A percentile compares a stretch with the other conserved stretches of the same genome.
These are phyloP conservation scores for Zizania palustris DNA, from an alignment of 202 grass and related monocot genomes.

Conservation along the genomic window DNA sequence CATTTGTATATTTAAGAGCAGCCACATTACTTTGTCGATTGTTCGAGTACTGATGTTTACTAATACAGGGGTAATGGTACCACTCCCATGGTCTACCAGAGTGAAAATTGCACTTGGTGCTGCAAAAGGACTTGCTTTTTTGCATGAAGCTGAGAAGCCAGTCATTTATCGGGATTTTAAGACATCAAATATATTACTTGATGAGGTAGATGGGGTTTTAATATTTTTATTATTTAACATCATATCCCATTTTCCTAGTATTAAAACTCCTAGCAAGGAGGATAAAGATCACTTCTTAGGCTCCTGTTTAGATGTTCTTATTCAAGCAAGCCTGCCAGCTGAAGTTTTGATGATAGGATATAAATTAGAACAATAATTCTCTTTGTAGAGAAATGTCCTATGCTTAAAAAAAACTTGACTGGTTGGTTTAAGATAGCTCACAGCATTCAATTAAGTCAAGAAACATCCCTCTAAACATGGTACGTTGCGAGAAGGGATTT, in stretches of 20 bases:
- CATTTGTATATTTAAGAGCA: slow-evolving; percentile 5
- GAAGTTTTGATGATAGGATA: not conserved
- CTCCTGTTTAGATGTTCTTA: not conserved
- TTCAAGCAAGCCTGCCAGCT: not conserved
- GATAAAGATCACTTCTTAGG: not conserved
- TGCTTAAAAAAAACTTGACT: not conserved
- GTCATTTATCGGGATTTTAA: slow-evolving; percentile 97
- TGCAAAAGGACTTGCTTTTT: slow-evolving; percentile 84
- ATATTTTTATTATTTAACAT: not conserved
- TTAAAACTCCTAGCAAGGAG: slow-evolving; percentile 6
- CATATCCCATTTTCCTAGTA: not conserved
- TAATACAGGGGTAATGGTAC: slow-evolving; percentile 61
- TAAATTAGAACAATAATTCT: not conserved
- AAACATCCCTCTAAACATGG: no score
- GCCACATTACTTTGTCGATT: not conserved
- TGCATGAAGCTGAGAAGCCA: slow-evolving; percentile 89
- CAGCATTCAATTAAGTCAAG: no score
- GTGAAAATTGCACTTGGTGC: slow-evolving; percentile 86
- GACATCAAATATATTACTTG: slow-evolving; percentile 91
- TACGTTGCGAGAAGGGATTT: no score
- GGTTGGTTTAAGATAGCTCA: no score
- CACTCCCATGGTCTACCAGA: slow-evolving; percentile 75
- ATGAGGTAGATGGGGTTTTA: slow-evolving; percentile 54
- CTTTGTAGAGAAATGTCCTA: not conserved
- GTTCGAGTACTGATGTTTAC: slow-evolving; percentile 13